Conservation (phyloP, 164 flowering plant genomes). For the Vitis labrusca region DNA sequence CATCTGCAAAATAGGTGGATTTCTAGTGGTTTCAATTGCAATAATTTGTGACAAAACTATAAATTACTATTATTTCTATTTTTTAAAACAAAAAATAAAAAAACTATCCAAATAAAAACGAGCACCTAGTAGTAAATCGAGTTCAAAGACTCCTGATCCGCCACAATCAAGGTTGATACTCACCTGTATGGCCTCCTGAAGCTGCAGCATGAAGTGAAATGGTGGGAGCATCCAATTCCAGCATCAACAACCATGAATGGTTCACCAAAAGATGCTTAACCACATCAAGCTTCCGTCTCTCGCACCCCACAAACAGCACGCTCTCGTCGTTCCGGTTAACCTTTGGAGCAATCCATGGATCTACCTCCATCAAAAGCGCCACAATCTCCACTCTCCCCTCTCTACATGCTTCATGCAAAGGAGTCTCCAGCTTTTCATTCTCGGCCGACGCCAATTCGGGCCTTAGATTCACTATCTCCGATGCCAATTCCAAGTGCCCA, state of each 20-base stretch:
- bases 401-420: conserved; percentile 32
- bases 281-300: conserved; percentile 33
- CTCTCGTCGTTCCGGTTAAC: conserved; percentile 34
- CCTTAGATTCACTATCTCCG: conserved; percentile 20
- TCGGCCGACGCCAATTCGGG: conserved; percentile 29
- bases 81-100: too few species aligned
- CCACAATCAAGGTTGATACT: background rate
- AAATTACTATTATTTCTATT: too few species aligned
- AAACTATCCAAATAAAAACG: too few species aligned
- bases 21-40: too few species aligned
- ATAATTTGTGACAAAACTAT: too few species aligned
- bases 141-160: background rate
- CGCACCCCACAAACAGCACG: conserved; percentile 41
- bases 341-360: conserved; percentile 30
- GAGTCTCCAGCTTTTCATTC: conserved; percentile 35
- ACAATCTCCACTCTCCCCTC: conserved; percentile 24
- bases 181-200: conserved; percentile 49
- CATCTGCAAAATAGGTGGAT: background rate
- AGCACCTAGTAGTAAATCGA: too few species aligned
- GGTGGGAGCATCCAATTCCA: conserved; percentile 40
- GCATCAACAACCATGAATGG: conserved; percentile 27
- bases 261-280: conserved; percentile 31
- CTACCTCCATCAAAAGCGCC: conserved; percentile 31
- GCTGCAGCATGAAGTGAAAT: conserved; percentile 56
- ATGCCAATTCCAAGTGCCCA: conserved; percentile 20